Evolutionary conservation across 805 yeast genomes (phyloP).

Genomic region (Lipomyces yamadae): DNA sequence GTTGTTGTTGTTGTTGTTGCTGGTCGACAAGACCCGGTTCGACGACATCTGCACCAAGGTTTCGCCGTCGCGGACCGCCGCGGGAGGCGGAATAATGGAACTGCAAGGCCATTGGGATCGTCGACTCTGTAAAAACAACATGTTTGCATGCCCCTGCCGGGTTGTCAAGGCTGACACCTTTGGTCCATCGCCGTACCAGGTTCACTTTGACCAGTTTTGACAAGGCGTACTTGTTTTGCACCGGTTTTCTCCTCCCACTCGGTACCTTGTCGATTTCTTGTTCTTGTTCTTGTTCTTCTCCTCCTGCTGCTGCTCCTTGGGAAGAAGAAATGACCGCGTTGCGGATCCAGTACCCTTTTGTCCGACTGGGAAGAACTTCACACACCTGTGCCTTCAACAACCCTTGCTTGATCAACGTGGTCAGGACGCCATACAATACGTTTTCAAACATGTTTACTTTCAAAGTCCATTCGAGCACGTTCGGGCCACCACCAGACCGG

Average conservation of each 20-base stretch:
- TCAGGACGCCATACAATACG: slow-evolving; percentile 44
- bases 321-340: neutral
- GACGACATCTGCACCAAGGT: too few species aligned
- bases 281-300: too few species aligned
- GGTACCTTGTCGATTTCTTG: neutral
- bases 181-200: slow-evolving; percentile 19
- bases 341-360: slow-evolving; percentile 20
- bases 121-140: slow-evolving; percentile 9
- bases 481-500: slow-evolving; percentile 52
- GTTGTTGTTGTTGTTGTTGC: too few species aligned
- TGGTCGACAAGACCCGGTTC: too few species aligned
- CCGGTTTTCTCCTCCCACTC: neutral
- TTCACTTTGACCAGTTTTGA: slow-evolving; percentile 19
- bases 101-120: slow-evolving; percentile 14
- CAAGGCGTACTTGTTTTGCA: slow-evolving; percentile 7
- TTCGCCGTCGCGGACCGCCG: neutral
- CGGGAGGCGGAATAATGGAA: slow-evolving; percentile 1
- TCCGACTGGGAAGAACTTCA: slow-evolving; percentile 13
- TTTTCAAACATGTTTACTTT: slow-evolving; percentile 56
- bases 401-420: slow-evolving; percentile 8
- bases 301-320: too few species aligned
- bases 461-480: slow-evolving; percentile 55
- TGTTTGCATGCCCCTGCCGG: slow-evolving; percentile 10
- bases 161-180: neutral
- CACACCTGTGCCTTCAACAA: neutral